phyloP scores from a whole-genome alignment of 176 grass and related monocot genomes.

The Zizania latifolia region DNA sequence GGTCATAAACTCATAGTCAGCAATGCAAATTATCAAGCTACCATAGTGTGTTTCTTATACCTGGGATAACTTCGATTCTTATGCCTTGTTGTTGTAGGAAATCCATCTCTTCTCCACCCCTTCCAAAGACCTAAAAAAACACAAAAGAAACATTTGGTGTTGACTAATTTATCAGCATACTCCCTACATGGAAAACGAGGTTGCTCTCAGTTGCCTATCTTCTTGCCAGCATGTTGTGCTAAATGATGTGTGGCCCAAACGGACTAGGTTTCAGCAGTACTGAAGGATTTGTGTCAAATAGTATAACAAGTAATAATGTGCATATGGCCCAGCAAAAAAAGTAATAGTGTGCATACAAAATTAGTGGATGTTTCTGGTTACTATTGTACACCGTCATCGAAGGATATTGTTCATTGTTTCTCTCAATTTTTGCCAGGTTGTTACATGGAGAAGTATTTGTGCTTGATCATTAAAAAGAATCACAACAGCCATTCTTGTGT shows the following conservation, averaged over 20 bases:
- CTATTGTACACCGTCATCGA: background rate
- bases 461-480: background rate
- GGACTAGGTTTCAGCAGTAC: background rate
- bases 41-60: conserved; percentile 25
- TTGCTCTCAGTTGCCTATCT: background rate
- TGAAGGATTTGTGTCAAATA: background rate
- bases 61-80: conserved; percentile 89
- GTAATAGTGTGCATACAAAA: background rate
- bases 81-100: conserved; percentile 94
- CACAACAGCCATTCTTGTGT: background rate
- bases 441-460: background rate
- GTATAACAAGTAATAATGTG: background rate
- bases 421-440: background rate
- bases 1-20: background rate
- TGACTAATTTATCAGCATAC: background rate
- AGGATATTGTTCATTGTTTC: background rate
- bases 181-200: background rate
- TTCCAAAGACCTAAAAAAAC: conserved; percentile 78
- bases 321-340: too few relatives aligned
- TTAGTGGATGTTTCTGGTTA: background rate
- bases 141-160: background rate
- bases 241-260: background rate
- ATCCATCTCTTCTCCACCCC: conserved; percentile 99
- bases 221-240: background rate
- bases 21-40: background rate